Evolutionary conservation across 108 stramenopile species (phyloP).

Genomic region (Schizochytrium sp.): DNA sequence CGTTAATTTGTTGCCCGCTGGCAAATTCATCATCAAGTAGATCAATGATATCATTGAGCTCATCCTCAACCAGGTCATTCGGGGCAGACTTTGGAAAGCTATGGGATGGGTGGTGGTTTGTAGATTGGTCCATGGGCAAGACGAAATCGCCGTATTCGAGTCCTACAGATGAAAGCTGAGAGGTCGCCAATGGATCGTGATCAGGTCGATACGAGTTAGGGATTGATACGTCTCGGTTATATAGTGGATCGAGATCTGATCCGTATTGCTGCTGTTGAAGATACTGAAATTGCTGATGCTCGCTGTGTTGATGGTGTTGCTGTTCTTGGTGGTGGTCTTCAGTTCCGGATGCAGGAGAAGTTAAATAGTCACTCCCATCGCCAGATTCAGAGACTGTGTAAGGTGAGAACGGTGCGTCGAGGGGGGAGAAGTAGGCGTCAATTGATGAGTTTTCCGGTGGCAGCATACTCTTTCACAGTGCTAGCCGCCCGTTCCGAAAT

Average conservation of each 20-base stretch:
- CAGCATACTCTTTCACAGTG: too few species aligned
- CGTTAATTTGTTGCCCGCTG: not conserved
- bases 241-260: too few species aligned
- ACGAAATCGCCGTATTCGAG: too few species aligned
- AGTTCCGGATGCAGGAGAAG: not conserved
- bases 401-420: conserved; percentile 54
- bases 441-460: too few species aligned
- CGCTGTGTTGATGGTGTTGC: not conserved
- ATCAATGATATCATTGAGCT: not conserved
- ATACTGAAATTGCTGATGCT: not conserved
- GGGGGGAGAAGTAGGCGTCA: conserved; percentile 51
- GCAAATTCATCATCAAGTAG: conserved; percentile 9
- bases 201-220: too few species aligned
- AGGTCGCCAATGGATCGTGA: too few species aligned
- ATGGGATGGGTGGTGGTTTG: too few species aligned
- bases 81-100: not conserved
- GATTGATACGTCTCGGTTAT: too few species aligned
- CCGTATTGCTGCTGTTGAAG: not conserved
- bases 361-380: conserved; percentile 1
- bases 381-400: conserved; percentile 8
- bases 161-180: too few species aligned
- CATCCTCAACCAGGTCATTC: not conserved
- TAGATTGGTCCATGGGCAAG: too few species aligned
- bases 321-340: not conserved
- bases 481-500: too few species aligned